These are phyloP conservation scores for Microthlaspi erraticum DNA, from an alignment of 345 rosid genomes.

Conservation along the genomic window DNA sequence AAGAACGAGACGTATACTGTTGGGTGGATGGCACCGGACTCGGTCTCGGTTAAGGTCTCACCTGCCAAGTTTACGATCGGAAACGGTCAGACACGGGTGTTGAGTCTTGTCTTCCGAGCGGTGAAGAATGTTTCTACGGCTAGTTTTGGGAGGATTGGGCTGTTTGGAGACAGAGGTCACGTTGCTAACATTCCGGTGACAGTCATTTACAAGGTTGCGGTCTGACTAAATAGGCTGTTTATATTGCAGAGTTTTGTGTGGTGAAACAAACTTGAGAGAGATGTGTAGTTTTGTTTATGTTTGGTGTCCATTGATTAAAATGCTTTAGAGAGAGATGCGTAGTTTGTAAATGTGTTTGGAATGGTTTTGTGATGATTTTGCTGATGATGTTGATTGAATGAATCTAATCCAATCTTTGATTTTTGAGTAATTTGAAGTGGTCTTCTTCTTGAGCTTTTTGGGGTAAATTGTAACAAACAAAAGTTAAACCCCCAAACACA, in stretches of 20 bases:
- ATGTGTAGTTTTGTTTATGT: slow-evolving; percentile 21
- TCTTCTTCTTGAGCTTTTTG: neutral
- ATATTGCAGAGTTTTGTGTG: slow-evolving; percentile 34
- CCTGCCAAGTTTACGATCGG: slow-evolving; percentile 67
- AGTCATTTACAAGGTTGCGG: slow-evolving; percentile 54
- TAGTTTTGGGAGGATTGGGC: slow-evolving; percentile 82
- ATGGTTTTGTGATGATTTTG: slow-evolving; percentile 21
- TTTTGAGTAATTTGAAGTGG: neutral
- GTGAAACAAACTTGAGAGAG: slow-evolving; percentile 35
- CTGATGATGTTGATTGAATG: slow-evolving; percentile 21
- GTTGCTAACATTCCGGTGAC: slow-evolving; percentile 76
- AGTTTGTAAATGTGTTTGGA: slow-evolving; percentile 38
- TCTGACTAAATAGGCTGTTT: slow-evolving; percentile 18
- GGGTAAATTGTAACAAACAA: slow-evolving; percentile 3
- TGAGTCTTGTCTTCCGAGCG: slow-evolving; percentile 55
- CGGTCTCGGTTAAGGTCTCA: slow-evolving; percentile 65
- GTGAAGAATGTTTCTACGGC: slow-evolving; percentile 53
- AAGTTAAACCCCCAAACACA: neutral
- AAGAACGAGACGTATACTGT: slow-evolving; percentile 64
- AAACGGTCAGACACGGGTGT: slow-evolving; percentile 58
- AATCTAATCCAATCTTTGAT: slow-evolving; percentile 30
- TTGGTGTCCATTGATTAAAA: slow-evolving; percentile 23
- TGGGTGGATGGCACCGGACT: slow-evolving; percentile 78
- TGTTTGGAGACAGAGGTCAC: slow-evolving; percentile 79
- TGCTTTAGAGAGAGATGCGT: slow-evolving; percentile 25